Evolutionary conservation across 495 filamentous ascomycete species (phyloP).

Genomic region (Corynascus novoguineensis): DNA sequence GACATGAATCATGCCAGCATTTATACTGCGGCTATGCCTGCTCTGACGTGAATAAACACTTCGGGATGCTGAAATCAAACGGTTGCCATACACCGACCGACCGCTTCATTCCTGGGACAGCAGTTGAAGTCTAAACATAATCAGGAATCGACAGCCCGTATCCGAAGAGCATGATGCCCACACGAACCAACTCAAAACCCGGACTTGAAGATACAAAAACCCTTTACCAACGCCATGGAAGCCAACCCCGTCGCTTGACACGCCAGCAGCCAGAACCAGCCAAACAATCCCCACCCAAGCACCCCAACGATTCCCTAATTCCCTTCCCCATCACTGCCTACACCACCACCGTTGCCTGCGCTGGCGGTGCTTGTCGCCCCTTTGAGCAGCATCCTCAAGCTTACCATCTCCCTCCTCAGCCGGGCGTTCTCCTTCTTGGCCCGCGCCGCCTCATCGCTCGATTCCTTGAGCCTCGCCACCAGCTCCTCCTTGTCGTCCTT

Average conservation of each 20-base stretch:
- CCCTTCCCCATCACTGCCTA: slow-evolving; percentile 1
- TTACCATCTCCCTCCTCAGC: slow-evolving; percentile 49
- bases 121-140: not conserved
- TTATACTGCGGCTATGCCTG: not conserved
- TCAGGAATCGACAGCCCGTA: not conserved
- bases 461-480: slow-evolving; percentile 58
- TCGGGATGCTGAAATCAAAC: not conserved
- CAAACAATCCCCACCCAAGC: slow-evolving; percentile 6
- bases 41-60: slow-evolving; percentile 1
- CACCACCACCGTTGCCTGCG: not conserved
- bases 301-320: slow-evolving; percentile 5
- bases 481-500: slow-evolving; percentile 71
- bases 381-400: slow-evolving; percentile 44
- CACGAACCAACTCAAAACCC: not conserved
- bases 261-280: not conserved
- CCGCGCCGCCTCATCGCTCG: slow-evolving; percentile 61
- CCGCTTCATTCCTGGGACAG: not conserved
- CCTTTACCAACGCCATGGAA: not conserved
- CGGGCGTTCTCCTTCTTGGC: slow-evolving; percentile 74
- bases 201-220: too few species aligned
- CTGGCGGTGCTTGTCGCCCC: slow-evolving; percentile 13
- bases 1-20: slow-evolving; percentile 4
- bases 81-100: slow-evolving; percentile 3
- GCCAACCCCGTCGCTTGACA: not conserved
- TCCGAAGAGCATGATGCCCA: not conserved